phyloP scores from a whole-genome alignment of 139 green algal genomes.

The Volvox africanus region DNA sequence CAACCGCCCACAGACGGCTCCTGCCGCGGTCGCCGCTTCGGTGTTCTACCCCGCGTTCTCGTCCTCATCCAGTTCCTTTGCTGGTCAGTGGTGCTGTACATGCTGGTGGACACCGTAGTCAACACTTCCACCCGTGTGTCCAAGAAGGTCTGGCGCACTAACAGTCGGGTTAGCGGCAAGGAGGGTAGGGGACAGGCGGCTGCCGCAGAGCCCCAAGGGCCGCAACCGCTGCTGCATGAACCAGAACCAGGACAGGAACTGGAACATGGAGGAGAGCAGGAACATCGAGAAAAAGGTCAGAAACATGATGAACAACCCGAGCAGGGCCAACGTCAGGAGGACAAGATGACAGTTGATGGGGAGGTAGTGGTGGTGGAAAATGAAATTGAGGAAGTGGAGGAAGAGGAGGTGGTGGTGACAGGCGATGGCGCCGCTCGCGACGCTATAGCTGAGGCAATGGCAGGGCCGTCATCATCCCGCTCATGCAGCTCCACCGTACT shows the following conservation, averaged over 20 bases:
- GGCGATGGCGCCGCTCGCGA: neutral
- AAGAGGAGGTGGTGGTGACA: neutral
- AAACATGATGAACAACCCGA: too few species aligned
- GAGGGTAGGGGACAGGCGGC: neutral
- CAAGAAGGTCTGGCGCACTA: neutral
- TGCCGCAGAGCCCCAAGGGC: neutral
- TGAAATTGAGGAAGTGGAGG: neutral
- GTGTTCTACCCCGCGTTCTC: conserved; percentile 20
- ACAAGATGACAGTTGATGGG: neutral
- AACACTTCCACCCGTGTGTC: neutral
- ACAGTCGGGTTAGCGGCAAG: too few species aligned
- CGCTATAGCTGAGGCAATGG: neutral
- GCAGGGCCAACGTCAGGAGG: neutral
- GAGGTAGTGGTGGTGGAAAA: neutral
- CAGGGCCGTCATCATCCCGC: too few species aligned
- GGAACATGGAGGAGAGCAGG: too few species aligned
- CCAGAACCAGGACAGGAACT: too few species aligned
- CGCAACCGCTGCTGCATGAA: too few species aligned
- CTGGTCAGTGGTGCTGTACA: conserved; percentile 34
- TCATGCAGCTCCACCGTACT: too few species aligned
- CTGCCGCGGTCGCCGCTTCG: conserved; percentile 12
- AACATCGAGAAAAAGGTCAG: neutral
- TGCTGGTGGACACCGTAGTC: conserved; percentile 13
- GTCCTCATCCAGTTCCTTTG: conserved; percentile 3
- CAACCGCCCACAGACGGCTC: neutral